Evolutionary conservation across 2,329 filamentous ascomycete genomes (phyloP), one percentile per base, ranked within the genome.

Genomic region (Pyrenophora tritici-repentis): DNA sequence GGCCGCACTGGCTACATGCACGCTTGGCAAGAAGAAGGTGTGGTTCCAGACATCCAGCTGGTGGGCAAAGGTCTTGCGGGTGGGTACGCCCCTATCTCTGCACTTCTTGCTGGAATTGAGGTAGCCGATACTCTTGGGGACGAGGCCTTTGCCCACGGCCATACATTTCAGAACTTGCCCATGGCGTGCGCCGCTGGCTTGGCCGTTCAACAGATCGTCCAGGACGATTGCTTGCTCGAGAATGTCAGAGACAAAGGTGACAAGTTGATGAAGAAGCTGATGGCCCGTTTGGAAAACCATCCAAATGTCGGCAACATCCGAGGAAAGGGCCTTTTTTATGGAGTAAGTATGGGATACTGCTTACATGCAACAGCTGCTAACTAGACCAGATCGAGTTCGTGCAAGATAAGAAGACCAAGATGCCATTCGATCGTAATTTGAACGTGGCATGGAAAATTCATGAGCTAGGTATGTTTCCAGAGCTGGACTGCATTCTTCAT

Each of bases 51-150:
- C 61, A 78, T 90, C 4, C 81, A 87, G 66, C 84, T 85, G 0
- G 73, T 88, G 8, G 87, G 84, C 0, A 90, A 90, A 66, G 84
- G 83, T 0, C 75, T 90, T 0, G 85, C 82, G 0, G 86, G 81
- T 14, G 87, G 87, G 0, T 88, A 84, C 54, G 78, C 79, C 34
- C 80, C 85, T 0, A 77, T 88, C 7, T 83, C 86, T 0, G 86
- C 78, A 0, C 75, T 88, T 17, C 73, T 90, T 1, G 76, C 84
- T 1, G 78, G 78, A 16, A 63, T 73, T 1, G 75, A 72, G n/a
- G 76, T 89, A 3, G 74, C 82, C 14, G 70, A 82, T 16, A 72
- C 74, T 1, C 69, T 86, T 10, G 35, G 75, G 52, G 33, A 71
- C 70, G 79, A 79, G 0, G 68, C 70, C 1, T 85, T 86, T 60